phyloP scores from a whole-genome alignment of 345 rosid species.

The Punica granatum region DNA sequence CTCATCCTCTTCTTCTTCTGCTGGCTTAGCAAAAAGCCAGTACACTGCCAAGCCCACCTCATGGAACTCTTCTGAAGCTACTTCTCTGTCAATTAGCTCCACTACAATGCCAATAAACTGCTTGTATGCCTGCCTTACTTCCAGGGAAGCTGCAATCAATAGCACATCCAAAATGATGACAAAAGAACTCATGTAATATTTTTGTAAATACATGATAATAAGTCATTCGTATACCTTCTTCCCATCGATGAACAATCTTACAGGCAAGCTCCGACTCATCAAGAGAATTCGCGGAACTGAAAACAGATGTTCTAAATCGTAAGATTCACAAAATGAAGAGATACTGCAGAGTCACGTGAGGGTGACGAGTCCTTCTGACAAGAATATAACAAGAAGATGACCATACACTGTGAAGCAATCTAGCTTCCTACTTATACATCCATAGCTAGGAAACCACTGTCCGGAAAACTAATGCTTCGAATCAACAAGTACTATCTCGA shows the following conservation, averaged over 20 bases:
- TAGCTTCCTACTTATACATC: neutral
- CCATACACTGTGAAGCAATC: too few relatives aligned
- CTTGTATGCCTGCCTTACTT: conserved; percentile 76
- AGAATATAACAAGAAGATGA: too few relatives aligned
- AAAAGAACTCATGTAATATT: conserved; percentile 7
- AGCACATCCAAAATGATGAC: conserved; percentile 9
- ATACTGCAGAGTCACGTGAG: neutral
- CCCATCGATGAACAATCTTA: conserved; percentile 78
- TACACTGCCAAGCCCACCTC: conserved; percentile 61
- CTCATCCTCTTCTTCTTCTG: conserved; percentile 32
- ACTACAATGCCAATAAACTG: conserved; percentile 69
- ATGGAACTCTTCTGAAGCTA: conserved; percentile 70
- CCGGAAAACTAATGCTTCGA: neutral
- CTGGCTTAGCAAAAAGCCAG: conserved; percentile 35
- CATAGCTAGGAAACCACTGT: neutral
- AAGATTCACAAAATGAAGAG: conserved; percentile 1
- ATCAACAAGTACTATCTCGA: neutral
- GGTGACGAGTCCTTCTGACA: neutral
- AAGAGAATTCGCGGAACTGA: conserved; percentile 34
- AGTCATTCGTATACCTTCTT: conserved; percentile 89
- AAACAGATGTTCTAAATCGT: conserved; percentile 4
- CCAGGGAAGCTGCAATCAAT: conserved; percentile 52
- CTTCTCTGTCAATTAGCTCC: conserved; percentile 69
- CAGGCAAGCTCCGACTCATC: conserved; percentile 73
- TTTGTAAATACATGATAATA: neutral